Base-by-base conservation (phyloP, 495 filamentous ascomycete genomes). In the Oleoguttula mirabilis region DNA sequence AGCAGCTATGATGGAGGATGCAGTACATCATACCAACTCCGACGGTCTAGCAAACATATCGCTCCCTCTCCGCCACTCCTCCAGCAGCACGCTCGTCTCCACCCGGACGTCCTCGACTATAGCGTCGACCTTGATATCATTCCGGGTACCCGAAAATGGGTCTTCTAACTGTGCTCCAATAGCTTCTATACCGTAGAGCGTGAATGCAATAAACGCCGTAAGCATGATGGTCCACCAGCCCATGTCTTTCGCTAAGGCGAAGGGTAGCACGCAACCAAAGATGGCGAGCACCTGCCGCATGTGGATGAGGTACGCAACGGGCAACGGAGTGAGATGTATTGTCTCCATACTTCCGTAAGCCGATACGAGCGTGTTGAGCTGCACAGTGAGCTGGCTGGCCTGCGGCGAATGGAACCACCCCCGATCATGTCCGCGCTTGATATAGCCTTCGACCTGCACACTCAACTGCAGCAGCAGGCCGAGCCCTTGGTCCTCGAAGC, bases 41-140 rank as follows among this genome's bases (percentile, higher is more conserved):
- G n/a, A n/a, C n/a, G n/a, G n/a, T n/a, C n/a, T n/a, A 23, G 32
- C 24, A 32, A 45, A 45, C 14, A 44, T 37, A 21, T 38, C 33
- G 24, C 41, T 45, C 3, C 41, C 21, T 16, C 48, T 65, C 43
- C 65, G 69, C 80, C 80, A 86, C 45, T 80, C 77, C 0, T 68
- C 64, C 1, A 84, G 50, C 35, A 83, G 59, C 15, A 77, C 77
- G 37, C 71, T 65, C 21, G 80, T 68, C 61, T 86, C 81, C 27
- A 60, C 67, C 40, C 75, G 65, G 27, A 72, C 63, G 55, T 86
- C 81, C 34, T 78, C 74, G 6, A 79, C 74, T 41, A 84, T 73
- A 10, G 70, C 78, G 55, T 84, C 81, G 71, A 84, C 81, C 55
- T 81, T 81, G 60, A 86, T 84, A 57, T 84, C 81, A 43, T 82